These are phyloP conservation scores for Eimeria mitis DNA, from an alignment of 169 alveolate genomes.

Conservation along the genomic window DNA sequence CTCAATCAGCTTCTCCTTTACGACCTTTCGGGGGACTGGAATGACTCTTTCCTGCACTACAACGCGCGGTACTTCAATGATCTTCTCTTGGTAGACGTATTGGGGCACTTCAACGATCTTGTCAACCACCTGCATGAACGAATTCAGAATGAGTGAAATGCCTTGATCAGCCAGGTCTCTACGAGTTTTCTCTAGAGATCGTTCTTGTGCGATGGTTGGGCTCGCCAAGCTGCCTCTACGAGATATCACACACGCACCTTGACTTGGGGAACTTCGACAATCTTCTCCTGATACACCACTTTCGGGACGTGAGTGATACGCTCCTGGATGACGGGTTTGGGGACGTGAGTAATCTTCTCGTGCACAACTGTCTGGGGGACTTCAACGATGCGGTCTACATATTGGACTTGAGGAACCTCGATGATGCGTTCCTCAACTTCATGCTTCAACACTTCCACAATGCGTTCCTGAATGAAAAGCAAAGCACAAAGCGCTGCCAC, in stretches of 20 bases:
- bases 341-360: slow-evolving; percentile 91
- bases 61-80: slow-evolving; percentile 93
- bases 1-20: slow-evolving; percentile 93
- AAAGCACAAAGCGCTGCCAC: neutral
- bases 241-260: slow-evolving; percentile 79
- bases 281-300: slow-evolving; percentile 92
- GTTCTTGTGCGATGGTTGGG: too few species aligned
- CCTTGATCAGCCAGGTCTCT: neutral
- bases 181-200: too few species aligned
- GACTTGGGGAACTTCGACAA: slow-evolving; percentile 94
- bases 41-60: slow-evolving; percentile 94
- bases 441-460: slow-evolving; percentile 92
- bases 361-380: slow-evolving; percentile 93
- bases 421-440: slow-evolving; percentile 93
- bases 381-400: slow-evolving; percentile 93
- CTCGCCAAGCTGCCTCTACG: neutral
- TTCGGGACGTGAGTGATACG: slow-evolving; percentile 92
- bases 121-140: slow-evolving; percentile 84
- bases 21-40: slow-evolving; percentile 92
- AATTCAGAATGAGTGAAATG: neutral
- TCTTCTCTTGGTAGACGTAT: slow-evolving; percentile 94
- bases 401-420: slow-evolving; percentile 95
- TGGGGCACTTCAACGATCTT: slow-evolving; percentile 96
- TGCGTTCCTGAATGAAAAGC: slow-evolving; percentile 89
- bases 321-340: slow-evolving; percentile 93